Conservation (phyloP, 163 green algal genomes). For the Chlamydomonas reinhardtii region DNA sequence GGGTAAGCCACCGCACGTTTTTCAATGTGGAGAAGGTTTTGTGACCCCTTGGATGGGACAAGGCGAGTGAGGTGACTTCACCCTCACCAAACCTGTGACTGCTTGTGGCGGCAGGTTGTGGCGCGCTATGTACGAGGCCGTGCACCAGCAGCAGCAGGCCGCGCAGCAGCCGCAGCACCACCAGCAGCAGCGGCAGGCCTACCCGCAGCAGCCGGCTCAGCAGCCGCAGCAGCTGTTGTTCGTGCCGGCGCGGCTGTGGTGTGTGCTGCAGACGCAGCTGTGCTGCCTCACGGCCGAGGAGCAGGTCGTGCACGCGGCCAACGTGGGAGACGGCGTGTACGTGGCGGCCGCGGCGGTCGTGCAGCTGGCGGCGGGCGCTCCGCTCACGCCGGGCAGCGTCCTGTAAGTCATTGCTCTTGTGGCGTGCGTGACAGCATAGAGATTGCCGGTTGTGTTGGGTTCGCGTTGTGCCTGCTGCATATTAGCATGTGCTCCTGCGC, state of each 20-base stretch:
- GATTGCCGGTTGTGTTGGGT: not conserved
- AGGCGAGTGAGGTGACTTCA: too few species aligned
- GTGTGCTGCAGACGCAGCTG: conserved; percentile 35
- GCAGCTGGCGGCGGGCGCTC: conserved; percentile 5
- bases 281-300: conserved; percentile 27
- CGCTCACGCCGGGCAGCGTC: conserved; percentile 3
- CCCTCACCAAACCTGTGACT: too few species aligned
- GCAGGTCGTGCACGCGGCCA: conserved; percentile 17
- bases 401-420: not conserved
- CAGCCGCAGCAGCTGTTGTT: conserved; percentile 1
- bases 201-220: not conserved
- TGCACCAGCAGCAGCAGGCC: not conserved
- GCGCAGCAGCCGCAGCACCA: not conserved
- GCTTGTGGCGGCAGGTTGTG: conserved; percentile 3
- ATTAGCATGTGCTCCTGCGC: not conserved
- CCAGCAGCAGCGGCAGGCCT: not conserved
- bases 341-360: conserved; percentile 22
- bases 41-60: too few species aligned
- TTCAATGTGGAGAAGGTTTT: too few species aligned
- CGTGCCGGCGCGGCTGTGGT: conserved; percentile 23
- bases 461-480: not conserved
- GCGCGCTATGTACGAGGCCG: not conserved
- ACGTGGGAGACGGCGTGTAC: conserved; percentile 42
- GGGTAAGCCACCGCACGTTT: not conserved
- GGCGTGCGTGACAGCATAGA: not conserved